Conservation (phyloP, 2,329 filamentous ascomycete genomes). For the Cytospora leucostoma region DNA sequence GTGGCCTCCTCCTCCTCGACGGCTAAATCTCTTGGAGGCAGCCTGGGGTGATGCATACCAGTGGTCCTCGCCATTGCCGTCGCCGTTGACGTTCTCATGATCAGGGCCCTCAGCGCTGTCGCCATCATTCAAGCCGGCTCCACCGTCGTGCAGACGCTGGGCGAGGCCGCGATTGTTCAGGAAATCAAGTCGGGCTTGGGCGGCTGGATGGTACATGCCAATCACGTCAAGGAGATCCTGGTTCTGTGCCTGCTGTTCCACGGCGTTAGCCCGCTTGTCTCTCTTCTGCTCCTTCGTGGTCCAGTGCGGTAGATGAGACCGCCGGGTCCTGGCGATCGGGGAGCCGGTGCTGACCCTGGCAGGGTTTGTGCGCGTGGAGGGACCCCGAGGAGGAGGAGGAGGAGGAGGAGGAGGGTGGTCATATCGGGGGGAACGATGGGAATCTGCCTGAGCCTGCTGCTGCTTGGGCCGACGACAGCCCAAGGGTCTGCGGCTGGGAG, state of each 20-base stretch:
- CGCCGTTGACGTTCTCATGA: not conserved
- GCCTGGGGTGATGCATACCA: conserved; percentile 3
- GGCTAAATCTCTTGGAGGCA: not conserved
- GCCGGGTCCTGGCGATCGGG: conserved; percentile 1
- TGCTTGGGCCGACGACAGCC: not conserved
- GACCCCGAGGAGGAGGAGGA: not conserved
- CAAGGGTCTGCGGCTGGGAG: not conserved
- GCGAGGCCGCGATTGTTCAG: too few species aligned
- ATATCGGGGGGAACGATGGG: not conserved
- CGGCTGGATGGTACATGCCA: not conserved
- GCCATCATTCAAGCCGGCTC: not conserved
- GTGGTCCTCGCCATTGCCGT: not conserved
- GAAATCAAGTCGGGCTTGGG: too few species aligned
- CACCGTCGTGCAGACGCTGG: not conserved
- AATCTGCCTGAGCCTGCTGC: not conserved
- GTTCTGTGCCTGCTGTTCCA: not conserved
- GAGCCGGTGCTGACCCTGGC: conserved; percentile 11
- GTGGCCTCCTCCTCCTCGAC: not conserved
- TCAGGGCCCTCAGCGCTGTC: not conserved
- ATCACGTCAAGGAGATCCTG: not conserved
- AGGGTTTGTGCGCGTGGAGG: not conserved
- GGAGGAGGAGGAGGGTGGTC: not conserved
- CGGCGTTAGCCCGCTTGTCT: not conserved
- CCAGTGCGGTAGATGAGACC: not conserved
- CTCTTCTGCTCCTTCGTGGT: not conserved